Conservation (phyloP, 1,284 basidiomycete species). For the Boletus smithii region DNA sequence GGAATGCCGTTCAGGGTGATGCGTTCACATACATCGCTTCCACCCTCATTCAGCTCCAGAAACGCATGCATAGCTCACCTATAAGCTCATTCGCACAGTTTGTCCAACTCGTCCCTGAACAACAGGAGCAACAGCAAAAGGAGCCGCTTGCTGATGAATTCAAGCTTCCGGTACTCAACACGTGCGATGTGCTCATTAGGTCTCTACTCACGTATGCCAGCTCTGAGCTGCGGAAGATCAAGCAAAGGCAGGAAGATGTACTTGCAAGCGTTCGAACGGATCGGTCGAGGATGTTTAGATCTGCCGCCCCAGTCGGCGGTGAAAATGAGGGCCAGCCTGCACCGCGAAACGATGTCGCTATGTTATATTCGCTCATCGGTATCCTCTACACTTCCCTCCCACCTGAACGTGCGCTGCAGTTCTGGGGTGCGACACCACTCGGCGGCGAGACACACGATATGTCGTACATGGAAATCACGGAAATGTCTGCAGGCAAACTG, state of each 20-base stretch:
- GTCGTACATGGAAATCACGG: conserved; percentile 54
- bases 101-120: conserved; percentile 39
- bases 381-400: conserved; percentile 74
- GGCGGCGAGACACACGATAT: conserved; percentile 37
- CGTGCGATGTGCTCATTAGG: conserved; percentile 71
- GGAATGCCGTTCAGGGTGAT: conserved; percentile 79
- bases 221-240: conserved; percentile 86
- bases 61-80: conserved; percentile 40
- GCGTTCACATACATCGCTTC: conserved; percentile 74
- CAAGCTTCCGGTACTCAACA: conserved; percentile 57
- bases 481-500: conserved; percentile 61
- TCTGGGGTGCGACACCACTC: conserved; percentile 73
- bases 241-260: conserved; percentile 87
- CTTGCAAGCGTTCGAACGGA: conserved; percentile 61
- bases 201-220: conserved; percentile 77
- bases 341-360: conserved; percentile 80
- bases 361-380: conserved; percentile 81
- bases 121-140: conserved; percentile 54
- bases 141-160: conserved; percentile 67
- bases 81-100: conserved; percentile 47
- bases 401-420: conserved; percentile 73
- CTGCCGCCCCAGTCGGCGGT: conserved; percentile 40
- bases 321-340: conserved; percentile 38
- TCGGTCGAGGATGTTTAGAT: conserved; percentile 50
- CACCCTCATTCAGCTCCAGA: conserved; percentile 52